Evolutionary conservation across 495 filamentous ascomycete species (phyloP).

Genomic region (Xylaria palmicola): DNA sequence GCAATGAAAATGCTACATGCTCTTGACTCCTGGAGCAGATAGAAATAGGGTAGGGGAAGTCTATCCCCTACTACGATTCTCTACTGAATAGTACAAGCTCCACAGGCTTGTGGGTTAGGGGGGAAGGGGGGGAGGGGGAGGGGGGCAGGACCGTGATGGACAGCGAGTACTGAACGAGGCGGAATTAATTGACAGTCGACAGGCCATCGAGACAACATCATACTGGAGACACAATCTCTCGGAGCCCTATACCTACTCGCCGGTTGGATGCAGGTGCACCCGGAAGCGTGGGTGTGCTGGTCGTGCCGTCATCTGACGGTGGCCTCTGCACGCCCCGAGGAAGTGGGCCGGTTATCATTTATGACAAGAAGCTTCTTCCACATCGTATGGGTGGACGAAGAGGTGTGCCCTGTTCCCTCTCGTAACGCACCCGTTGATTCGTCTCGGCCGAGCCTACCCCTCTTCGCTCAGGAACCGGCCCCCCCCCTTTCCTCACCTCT

Average conservation of each 20-base stretch:
- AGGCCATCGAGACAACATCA: background rate
- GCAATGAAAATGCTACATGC: background rate
- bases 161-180: too few relatives aligned
- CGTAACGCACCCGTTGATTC: slow-evolving; percentile 5
- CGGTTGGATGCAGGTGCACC: slow-evolving; percentile 1
- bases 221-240: background rate
- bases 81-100: background rate
- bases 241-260: background rate
- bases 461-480: background rate
- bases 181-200: background rate
- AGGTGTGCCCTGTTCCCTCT: too few relatives aligned
- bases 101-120: too few relatives aligned
- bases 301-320: slow-evolving; percentile 16
- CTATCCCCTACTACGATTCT: background rate
- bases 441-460: slow-evolving; percentile 9
- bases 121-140: too few relatives aligned
- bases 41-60: background rate
- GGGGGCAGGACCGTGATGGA: too few relatives aligned
- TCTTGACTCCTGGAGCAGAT: background rate
- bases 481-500: too few relatives aligned
- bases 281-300: background rate
- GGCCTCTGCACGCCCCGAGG: background rate
- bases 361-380: slow-evolving; percentile 4
- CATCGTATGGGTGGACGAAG: slow-evolving; percentile 4
- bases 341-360: slow-evolving; percentile 2